Conservation (phyloP, 1,284 basidiomycete genomes). For the Kwoniella shivajii region DNA sequence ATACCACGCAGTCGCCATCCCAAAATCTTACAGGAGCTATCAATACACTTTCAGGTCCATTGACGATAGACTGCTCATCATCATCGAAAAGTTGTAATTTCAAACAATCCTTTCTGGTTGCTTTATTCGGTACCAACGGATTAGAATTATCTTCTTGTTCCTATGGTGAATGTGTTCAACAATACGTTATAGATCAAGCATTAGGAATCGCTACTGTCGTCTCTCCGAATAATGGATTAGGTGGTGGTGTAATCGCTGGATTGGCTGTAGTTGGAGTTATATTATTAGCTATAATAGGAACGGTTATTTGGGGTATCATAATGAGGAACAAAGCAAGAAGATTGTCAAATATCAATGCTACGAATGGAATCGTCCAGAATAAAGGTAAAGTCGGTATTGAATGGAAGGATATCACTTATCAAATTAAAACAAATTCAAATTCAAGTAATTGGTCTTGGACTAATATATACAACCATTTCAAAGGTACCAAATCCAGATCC, state of each 20-base stretch:
- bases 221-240: conserved; percentile 52
- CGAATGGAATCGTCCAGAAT: conserved; percentile 37
- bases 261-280: conserved; percentile 75
- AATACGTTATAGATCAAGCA: conserved; percentile 68
- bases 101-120: conserved; percentile 67
- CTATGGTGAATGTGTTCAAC: conserved; percentile 83
- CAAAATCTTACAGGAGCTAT: conserved; percentile 61
- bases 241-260: conserved; percentile 81
- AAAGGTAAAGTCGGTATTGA: conserved; percentile 63
- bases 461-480: conserved; percentile 1
- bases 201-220: conserved; percentile 28
- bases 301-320: conserved; percentile 65
- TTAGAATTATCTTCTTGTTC: conserved; percentile 69
- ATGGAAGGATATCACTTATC: conserved; percentile 73
- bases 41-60: conserved; percentile 45
- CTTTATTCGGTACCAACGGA: conserved; percentile 71
- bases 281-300: conserved; percentile 61
- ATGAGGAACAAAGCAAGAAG: conserved; percentile 65
- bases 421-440: conserved; percentile 22
- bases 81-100: conserved; percentile 69
- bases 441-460: not conserved
- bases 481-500: no score
- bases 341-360: conserved; percentile 47
- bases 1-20: conserved; percentile 14
- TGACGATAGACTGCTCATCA: conserved; percentile 65